Conservation (phyloP, 1,284 basidiomycete genomes). For the Ustanciosporium gigantosporum region DNA sequence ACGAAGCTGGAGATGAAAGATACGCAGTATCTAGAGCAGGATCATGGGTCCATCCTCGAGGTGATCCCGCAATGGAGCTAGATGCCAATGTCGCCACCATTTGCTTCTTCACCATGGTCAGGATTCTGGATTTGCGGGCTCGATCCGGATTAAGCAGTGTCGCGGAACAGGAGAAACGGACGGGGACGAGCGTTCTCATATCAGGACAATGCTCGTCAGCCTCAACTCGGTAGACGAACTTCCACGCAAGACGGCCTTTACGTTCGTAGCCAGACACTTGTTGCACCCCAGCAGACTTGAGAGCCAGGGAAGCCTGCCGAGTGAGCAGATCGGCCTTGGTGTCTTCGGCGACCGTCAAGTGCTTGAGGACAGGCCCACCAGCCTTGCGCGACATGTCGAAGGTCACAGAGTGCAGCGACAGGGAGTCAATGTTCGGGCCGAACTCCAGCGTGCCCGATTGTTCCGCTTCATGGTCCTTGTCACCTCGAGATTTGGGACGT, state of each 20-base stretch:
- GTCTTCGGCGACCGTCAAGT: conserved; percentile 47
- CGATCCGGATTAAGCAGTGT: conserved; percentile 44
- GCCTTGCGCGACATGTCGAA: conserved; percentile 8
- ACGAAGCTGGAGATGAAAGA: conserved; percentile 30
- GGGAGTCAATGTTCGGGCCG: background rate
- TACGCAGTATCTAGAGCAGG: too few species aligned
- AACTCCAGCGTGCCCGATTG: conserved; percentile 38
- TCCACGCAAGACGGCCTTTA: conserved; percentile 46
- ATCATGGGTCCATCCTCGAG: background rate
- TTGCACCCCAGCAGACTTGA: conserved; percentile 26
- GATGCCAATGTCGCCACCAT: conserved; percentile 38
- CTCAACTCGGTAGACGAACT: conserved; percentile 42
- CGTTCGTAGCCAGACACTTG: conserved; percentile 48
- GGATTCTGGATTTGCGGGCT: conserved; percentile 40
- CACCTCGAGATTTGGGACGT: conserved; percentile 29
- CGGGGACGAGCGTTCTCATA: conserved; percentile 14
- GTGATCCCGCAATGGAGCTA: conserved; percentile 8
- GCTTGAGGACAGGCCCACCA: conserved; percentile 33
- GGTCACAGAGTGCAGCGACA: background rate
- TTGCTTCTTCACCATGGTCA: conserved; percentile 49
- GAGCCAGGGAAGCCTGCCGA: conserved; percentile 42
- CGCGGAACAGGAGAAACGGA: conserved; percentile 46
- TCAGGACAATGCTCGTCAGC: conserved; percentile 1
- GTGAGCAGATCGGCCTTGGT: conserved; percentile 47
- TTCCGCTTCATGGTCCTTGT: conserved; percentile 34